Evolutionary conservation across 2,329 filamentous ascomycete genomes (phyloP).

Genomic region (Hysterium pulicare): DNA sequence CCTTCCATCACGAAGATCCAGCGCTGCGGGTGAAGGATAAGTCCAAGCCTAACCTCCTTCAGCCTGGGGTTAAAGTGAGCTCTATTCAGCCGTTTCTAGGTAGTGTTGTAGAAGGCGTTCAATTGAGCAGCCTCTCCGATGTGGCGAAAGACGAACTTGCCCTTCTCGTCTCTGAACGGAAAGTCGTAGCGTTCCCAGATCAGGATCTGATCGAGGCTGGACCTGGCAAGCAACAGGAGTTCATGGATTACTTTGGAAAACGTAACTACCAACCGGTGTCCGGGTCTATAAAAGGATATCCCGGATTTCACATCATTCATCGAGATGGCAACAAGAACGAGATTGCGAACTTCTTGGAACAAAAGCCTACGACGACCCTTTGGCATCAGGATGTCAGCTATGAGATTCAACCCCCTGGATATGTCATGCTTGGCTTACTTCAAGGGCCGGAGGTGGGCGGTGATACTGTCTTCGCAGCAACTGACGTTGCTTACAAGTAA

Average conservation of each 20-base stretch:
- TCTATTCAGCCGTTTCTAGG: background rate
- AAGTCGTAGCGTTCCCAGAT: conserved; percentile 69
- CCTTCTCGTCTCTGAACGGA: conserved; percentile 66
- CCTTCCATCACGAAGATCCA: background rate
- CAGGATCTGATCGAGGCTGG: conserved; percentile 63
- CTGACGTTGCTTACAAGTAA: conserved; percentile 72
- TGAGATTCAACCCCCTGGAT: conserved; percentile 76
- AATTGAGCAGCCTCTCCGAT: conserved; percentile 61
- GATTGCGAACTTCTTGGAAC: conserved; percentile 56
- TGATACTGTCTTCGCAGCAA: conserved; percentile 75
- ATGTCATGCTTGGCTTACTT: conserved; percentile 85
- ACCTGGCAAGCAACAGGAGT: conserved; percentile 65
- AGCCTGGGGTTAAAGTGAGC: background rate
- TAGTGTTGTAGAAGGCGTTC: conserved; percentile 62
- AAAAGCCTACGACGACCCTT: conserved; percentile 69
- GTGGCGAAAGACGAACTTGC: conserved; percentile 72
- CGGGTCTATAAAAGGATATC: conserved; percentile 65
- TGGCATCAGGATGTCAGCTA: conserved; percentile 87
- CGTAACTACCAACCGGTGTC: conserved; percentile 69
- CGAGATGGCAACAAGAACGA: conserved; percentile 58
- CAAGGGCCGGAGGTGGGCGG: conserved; percentile 75
- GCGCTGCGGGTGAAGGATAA: background rate
- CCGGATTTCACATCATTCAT: conserved; percentile 72
- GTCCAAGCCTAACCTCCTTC: background rate
- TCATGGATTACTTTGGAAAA: conserved; percentile 69